phyloP scores from a whole-genome alignment of 1,284 basidiomycete species.

The Austroboletus niveus region DNA sequence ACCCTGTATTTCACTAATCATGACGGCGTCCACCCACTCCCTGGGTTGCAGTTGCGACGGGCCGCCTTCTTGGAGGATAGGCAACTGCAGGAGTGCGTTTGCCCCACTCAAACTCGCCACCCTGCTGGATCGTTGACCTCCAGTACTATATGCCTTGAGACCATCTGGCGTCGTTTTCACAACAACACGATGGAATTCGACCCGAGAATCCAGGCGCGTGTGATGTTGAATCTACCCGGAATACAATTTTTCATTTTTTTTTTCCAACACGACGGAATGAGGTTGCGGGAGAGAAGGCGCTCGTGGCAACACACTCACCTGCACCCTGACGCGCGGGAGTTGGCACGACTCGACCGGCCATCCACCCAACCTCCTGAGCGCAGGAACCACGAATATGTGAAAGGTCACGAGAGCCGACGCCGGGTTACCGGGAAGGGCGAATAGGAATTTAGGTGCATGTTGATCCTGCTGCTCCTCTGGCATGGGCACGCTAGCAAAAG shows the following conservation, averaged over 20 bases:
- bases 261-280: neutral
- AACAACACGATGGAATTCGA: slow-evolving; percentile 80
- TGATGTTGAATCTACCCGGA: slow-evolving; percentile 49
- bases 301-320: slow-evolving; percentile 40
- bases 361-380: slow-evolving; percentile 71
- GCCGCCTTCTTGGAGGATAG: slow-evolving; percentile 43
- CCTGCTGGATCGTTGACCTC: slow-evolving; percentile 81
- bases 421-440: slow-evolving; percentile 87
- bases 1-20: slow-evolving; percentile 65
- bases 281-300: neutral
- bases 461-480: slow-evolving; percentile 23
- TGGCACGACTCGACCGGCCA: slow-evolving; percentile 55
- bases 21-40: slow-evolving; percentile 52
- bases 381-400: slow-evolving; percentile 82
- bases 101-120: slow-evolving; percentile 76
- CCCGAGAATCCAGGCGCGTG: slow-evolving; percentile 70
- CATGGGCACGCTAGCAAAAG: slow-evolving; percentile 74
- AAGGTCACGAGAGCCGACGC: slow-evolving; percentile 88
- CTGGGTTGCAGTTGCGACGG: slow-evolving; percentile 48
- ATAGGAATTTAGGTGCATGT: slow-evolving; percentile 51
- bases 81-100: slow-evolving; percentile 75
- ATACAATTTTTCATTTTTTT: neutral
- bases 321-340: slow-evolving; percentile 63
- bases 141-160: slow-evolving; percentile 73
- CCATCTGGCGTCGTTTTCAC: slow-evolving; percentile 46